These are phyloP conservation scores for Niebla homalea DNA, from an alignment of 495 filamentous ascomycete species.

Conservation along the genomic window DNA sequence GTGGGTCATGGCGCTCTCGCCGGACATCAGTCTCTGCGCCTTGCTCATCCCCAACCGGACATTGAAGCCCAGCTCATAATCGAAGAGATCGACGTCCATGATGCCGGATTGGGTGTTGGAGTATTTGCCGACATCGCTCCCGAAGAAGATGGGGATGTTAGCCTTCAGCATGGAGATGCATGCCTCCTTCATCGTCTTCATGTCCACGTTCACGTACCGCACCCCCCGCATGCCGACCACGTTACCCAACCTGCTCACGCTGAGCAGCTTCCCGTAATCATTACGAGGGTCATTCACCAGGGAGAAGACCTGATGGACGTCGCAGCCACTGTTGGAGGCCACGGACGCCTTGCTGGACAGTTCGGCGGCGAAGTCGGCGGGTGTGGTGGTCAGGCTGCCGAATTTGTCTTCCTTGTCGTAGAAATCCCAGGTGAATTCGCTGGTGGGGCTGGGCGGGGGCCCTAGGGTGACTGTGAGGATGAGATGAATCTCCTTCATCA, in stretches of 20 bases:
- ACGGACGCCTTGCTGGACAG: slow-evolving; percentile 28
- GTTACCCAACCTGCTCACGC: slow-evolving; percentile 67
- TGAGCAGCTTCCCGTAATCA: slow-evolving; percentile 52
- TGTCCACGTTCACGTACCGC: slow-evolving; percentile 72
- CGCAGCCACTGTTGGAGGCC: slow-evolving; percentile 35
- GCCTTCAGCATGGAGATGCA: slow-evolving; percentile 63
- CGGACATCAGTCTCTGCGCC: slow-evolving; percentile 51
- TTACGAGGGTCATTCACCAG: slow-evolving; percentile 78
- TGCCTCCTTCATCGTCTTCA: slow-evolving; percentile 53
- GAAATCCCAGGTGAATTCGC: slow-evolving; percentile 65
- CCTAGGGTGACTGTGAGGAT: slow-evolving; percentile 70
- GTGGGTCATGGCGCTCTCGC: slow-evolving; percentile 73
- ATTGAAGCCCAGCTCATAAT: slow-evolving; percentile 71
- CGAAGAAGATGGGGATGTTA: slow-evolving; percentile 75
- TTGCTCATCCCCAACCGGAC: slow-evolving; percentile 58
- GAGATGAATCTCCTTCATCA: slow-evolving; percentile 64
- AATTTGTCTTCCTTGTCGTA: slow-evolving; percentile 51
- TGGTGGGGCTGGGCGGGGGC: slow-evolving; percentile 51
- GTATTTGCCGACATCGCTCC: slow-evolving; percentile 76
- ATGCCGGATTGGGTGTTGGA: slow-evolving; percentile 50
- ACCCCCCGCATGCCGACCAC: slow-evolving; percentile 56
- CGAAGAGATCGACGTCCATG: slow-evolving; percentile 59
- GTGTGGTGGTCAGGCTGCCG: slow-evolving; percentile 44
- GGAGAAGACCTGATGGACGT: slow-evolving; percentile 53
- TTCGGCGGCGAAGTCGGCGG: slow-evolving; percentile 51